Conservation (phyloP, 441 rosid genomes). For the Gossypium lobatum region DNA sequence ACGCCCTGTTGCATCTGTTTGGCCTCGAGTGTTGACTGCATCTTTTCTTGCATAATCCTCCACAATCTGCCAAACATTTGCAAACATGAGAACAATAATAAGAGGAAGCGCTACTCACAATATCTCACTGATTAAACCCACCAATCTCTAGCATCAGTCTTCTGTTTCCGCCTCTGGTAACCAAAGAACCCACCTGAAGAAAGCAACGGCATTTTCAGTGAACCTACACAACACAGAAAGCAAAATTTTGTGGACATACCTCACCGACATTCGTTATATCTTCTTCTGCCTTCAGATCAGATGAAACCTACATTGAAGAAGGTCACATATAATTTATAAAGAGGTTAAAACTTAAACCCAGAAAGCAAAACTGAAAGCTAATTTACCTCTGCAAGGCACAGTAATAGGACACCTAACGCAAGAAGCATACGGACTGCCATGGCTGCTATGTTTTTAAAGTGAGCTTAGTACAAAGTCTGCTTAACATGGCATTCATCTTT, state of each 20-base stretch:
- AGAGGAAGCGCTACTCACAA: background rate
- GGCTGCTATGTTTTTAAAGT: background rate
- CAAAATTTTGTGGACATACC: background rate
- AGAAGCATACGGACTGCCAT: constrained; percentile 18
- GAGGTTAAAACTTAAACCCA: background rate
- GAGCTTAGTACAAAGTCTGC: background rate
- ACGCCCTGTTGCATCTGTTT: constrained; percentile 37
- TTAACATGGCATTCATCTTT: constrained; percentile 6
- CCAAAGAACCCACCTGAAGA: constrained; percentile 5
- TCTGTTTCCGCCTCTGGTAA: constrained; percentile 26
- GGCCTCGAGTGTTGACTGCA: constrained; percentile 32
- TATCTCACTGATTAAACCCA: constrained; percentile 19
- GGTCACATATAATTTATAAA: background rate
- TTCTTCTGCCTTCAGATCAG: constrained; percentile 12
- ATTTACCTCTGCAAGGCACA: constrained; percentile 16
- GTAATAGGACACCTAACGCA: constrained; percentile 10
- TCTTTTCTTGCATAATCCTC: constrained; percentile 28
- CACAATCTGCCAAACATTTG: constrained; percentile 26
- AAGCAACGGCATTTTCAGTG: background rate
- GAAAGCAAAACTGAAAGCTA: background rate
- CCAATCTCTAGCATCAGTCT: constrained; percentile 35
- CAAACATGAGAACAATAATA: background rate
- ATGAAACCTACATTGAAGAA: constrained; percentile 17
- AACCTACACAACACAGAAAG: too few relatives aligned
- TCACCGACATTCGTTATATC: constrained; percentile 2